Base-by-base conservation (phyloP, 768 basidiomycete species). In the Mycena olivaceomarginata region DNA sequence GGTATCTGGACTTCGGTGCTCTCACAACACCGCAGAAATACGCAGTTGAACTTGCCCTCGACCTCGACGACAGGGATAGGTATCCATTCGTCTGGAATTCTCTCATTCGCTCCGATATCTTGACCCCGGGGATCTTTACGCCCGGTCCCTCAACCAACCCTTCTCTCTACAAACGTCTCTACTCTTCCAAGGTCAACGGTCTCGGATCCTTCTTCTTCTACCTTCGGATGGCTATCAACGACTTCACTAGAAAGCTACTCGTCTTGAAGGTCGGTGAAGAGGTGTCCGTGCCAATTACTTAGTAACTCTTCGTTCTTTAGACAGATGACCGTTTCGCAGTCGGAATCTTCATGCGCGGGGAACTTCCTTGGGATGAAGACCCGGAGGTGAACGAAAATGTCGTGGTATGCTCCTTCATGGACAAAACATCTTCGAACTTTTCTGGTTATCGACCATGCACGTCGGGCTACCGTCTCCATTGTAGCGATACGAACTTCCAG, bases 1-100 rank as follows among this genome's bases (percentile, higher is more conserved):
- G 83, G 0, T 88, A 94, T 71, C 83, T 94, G 20, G 89, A 94
- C 79, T 88, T 91, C 72, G 89, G 91, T 3, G 93, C 93, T 0
- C 82, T 94, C 31, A 87, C 89, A 0, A 83, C 89, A 0, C 82
- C 86, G 22, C 87, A 94, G 81, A 94, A 93, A 80, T 86, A 92
- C 65, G 89, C 89, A 0, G 83, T 94, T 56, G 89, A 84, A 43
- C 80, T 83, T 1, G 85, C 87, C 4, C 81, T 94, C 9, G 82
- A 82, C 12, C 80, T 92, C 6, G 82, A 85, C 37, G 84, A 83
- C 3, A 81, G 86, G 8, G 40, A 65, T 11, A 86, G 89, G 22
- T 85, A 91, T 79, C 86, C 89, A 2, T 86, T 88, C 56, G 84
- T 94, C 59, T 94, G 93, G 92, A 94, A 94, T 78, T 93, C 92